A percentile compares a stretch with the other conserved stretches of the same genome.
These are phyloP conservation scores for Scleromitrula shiraiana DNA, from an alignment of 2,329 filamentous ascomycete species.

Conservation along the genomic window DNA sequence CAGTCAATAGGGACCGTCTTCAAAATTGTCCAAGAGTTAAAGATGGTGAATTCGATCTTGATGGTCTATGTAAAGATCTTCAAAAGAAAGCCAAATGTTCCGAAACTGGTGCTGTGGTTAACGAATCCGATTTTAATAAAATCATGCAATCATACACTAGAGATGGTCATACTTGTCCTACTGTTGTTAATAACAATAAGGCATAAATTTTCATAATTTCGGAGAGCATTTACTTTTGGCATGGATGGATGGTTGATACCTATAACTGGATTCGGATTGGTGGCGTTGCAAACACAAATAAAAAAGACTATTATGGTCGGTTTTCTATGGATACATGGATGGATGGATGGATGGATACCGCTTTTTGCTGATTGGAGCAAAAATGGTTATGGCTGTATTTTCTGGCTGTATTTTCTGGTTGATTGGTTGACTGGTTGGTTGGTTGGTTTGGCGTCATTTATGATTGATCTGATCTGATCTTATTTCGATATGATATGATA, in stretches of 20 bases:
- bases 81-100: slow-evolving; percentile 95
- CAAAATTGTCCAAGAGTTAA: slow-evolving; percentile 82
- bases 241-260: too few relatives aligned
- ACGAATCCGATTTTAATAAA: slow-evolving; percentile 78
- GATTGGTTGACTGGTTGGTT: too few relatives aligned
- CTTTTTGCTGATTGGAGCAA: not conserved
- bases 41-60: slow-evolving; percentile 86
- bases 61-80: slow-evolving; percentile 84
- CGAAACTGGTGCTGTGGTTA: slow-evolving; percentile 80
- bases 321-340: too few relatives aligned
- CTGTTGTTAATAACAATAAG: not conserved
- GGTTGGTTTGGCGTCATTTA: too few relatives aligned
- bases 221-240: not conserved
- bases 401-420: too few relatives aligned
- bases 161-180: not conserved
- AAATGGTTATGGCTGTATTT: too few relatives aligned
- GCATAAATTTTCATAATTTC: not conserved
- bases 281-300: not conserved
- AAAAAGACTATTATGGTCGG: not conserved
- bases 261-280: not conserved
- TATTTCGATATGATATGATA: too few relatives aligned
- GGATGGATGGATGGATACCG: not conserved
- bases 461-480: too few relatives aligned
- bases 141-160: slow-evolving; percentile 56
- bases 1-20: slow-evolving; percentile 69